A percentile compares a stretch with the other conserved stretches of the same genome.
These are phyloP conservation scores for Circinella umbellata DNA, from an alignment of 371 early-diverging fungal species.

Conservation along the genomic window DNA sequence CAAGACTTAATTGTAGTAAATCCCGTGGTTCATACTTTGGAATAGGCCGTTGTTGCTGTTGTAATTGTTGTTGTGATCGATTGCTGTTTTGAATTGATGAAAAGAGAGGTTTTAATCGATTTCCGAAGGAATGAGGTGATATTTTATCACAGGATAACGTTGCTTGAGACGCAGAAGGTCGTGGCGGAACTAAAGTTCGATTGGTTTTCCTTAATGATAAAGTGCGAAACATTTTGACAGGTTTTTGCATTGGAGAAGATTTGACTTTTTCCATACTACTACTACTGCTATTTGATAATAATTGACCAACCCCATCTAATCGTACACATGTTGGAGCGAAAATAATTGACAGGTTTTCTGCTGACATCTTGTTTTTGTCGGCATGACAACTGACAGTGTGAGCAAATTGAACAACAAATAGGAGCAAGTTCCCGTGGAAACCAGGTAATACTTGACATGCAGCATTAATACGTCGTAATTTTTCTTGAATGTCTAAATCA, in stretches of 20 bases:
- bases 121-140: background rate
- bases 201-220: background rate
- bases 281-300: constrained; percentile 4
- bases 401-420: constrained; percentile 23
- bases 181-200: background rate
- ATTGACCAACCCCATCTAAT: constrained; percentile 25
- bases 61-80: background rate
- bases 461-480: background rate
- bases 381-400: constrained; percentile 22
- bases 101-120: background rate
- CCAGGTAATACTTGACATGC: constrained; percentile 19
- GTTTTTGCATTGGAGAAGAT: background rate
- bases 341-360: constrained; percentile 37
- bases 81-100: background rate
- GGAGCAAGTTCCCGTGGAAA: constrained; percentile 33
- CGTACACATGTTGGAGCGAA: constrained; percentile 42
- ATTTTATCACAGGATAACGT: constrained; percentile 5
- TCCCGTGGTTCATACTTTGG: constrained; percentile 25
- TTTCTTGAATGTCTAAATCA: constrained; percentile 3
- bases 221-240: constrained; percentile 2
- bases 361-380: constrained; percentile 37
- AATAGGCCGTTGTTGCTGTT: background rate
- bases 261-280: background rate
- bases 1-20: constrained; percentile 29
- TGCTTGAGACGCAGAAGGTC: background rate